Evolutionary conservation across 2,329 filamentous ascomycete genomes (phyloP).

Genomic region (Helotiales sp.): DNA sequence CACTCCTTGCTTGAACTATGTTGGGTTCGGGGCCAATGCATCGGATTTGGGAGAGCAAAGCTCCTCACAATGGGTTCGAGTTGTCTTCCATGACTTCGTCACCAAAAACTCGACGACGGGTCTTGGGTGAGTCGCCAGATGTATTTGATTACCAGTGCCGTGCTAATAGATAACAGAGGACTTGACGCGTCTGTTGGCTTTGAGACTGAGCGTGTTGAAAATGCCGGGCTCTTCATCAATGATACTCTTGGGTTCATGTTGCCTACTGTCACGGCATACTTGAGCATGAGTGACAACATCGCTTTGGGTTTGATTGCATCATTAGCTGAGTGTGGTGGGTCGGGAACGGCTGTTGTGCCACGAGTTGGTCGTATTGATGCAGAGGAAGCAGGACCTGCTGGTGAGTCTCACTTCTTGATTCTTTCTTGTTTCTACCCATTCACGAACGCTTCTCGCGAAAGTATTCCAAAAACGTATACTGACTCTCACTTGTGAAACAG

Average conservation of each 20-base stretch:
- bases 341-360: conserved; percentile 11
- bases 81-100: conserved; percentile 61
- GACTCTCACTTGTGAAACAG: too few species aligned
- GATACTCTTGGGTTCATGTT: conserved; percentile 8
- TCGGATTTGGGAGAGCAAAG: conserved; percentile 8
- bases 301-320: conserved; percentile 18
- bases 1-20: not conserved
- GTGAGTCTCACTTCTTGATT: too few species aligned
- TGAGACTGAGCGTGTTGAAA: conserved; percentile 22
- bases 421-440: too few species aligned
- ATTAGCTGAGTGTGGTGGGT: conserved; percentile 11
- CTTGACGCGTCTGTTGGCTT: conserved; percentile 45
- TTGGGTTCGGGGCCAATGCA: not conserved
- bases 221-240: conserved; percentile 48
- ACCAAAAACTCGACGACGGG: conserved; percentile 44
- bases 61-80: conserved; percentile 57
- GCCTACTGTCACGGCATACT: conserved; percentile 19
- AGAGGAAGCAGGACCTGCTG: conserved; percentile 16
- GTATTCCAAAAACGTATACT: too few species aligned
- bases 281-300: conserved; percentile 12
- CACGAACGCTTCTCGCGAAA: too few species aligned
- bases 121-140: conserved; percentile 15
- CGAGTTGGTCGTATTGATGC: conserved; percentile 29
- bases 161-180: conserved; percentile 42
- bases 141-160: conserved; percentile 10